phyloP scores from a whole-genome alignment of 176 grass and related monocot species.

The Hsuehochloa calcarea region DNA sequence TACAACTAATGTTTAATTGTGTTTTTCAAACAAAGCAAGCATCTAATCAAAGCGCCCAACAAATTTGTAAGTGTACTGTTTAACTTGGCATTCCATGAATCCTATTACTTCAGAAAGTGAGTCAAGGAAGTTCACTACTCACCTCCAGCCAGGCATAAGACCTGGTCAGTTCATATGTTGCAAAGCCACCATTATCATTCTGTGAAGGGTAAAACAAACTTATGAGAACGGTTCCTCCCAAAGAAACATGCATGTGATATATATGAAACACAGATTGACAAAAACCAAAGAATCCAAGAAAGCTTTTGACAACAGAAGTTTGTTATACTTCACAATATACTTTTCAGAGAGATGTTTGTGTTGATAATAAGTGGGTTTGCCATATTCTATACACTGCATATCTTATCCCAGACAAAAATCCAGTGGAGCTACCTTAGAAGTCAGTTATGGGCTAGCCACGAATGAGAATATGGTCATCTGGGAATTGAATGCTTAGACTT shows the following conservation, averaged over 20 bases:
- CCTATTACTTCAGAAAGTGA: conserved; percentile 11
- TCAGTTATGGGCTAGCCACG: no score
- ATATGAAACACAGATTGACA: conserved; percentile 11
- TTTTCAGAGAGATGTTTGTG: background rate
- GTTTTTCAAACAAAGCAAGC: conserved; percentile 7
- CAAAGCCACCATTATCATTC: conserved; percentile 91
- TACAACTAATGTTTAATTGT: background rate
- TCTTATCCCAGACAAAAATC: background rate
- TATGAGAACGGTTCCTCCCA: conserved; percentile 16
- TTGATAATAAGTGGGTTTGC: background rate
- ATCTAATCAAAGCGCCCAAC: background rate
- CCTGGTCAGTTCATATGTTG: conserved; percentile 86
- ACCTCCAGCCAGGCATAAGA: conserved; percentile 98
- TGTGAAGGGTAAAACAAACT: conserved; percentile 33
- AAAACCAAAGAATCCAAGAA: conserved; percentile 17
- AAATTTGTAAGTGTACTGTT: background rate
- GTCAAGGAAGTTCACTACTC: conserved; percentile 18
- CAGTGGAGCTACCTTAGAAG: background rate
- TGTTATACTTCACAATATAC: background rate
- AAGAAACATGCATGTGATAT: background rate
- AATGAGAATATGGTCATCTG: background rate
- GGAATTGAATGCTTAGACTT: background rate
- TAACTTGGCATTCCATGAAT: background rate
- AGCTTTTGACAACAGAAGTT: conserved; percentile 25
- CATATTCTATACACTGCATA: background rate